Evolutionary conservation across 805 yeast genomes (phyloP).

Genomic region (Saccharomycopsis selenospora): DNA sequence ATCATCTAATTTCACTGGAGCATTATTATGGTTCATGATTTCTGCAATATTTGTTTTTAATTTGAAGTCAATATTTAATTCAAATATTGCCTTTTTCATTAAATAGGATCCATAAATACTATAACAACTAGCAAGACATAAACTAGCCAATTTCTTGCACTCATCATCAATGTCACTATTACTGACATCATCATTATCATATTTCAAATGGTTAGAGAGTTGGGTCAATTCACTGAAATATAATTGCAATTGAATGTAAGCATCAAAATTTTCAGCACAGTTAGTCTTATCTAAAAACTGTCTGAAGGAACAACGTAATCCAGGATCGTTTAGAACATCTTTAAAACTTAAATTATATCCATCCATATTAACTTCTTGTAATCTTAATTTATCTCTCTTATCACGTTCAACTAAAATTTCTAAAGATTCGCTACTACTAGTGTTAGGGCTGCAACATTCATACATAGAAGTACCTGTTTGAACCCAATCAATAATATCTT

Average conservation of each 20-base stretch:
- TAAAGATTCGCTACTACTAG: background rate
- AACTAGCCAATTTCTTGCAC: slow-evolving; percentile 35
- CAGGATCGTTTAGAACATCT: slow-evolving; percentile 63
- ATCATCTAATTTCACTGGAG: slow-evolving; percentile 25
- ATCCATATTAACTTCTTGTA: slow-evolving; percentile 13
- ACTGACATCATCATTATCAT: background rate
- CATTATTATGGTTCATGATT: slow-evolving; percentile 34
- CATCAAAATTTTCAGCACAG: slow-evolving; percentile 74
- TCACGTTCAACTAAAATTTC: background rate
- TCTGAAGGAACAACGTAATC: slow-evolving; percentile 58
- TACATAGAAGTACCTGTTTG: background rate
- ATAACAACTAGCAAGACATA: slow-evolving; percentile 54
- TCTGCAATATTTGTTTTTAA: slow-evolving; percentile 38
- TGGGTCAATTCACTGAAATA: slow-evolving; percentile 30
- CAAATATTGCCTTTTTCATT: slow-evolving; percentile 58
- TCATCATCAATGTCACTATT: background rate
- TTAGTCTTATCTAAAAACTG: slow-evolving; percentile 55
- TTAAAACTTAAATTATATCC: slow-evolving; percentile 26
- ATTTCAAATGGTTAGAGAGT: slow-evolving; percentile 28
- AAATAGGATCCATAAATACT: slow-evolving; percentile 60
- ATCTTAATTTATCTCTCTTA: slow-evolving; percentile 13
- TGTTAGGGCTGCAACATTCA: slow-evolving; percentile 14
- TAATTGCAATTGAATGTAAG: slow-evolving; percentile 31
- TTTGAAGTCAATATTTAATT: slow-evolving; percentile 58
- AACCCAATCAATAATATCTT: slow-evolving; percentile 33